Evolutionary conservation across 106 monocot genomes (phyloP).

Genomic region (Acorus gramineus): DNA sequence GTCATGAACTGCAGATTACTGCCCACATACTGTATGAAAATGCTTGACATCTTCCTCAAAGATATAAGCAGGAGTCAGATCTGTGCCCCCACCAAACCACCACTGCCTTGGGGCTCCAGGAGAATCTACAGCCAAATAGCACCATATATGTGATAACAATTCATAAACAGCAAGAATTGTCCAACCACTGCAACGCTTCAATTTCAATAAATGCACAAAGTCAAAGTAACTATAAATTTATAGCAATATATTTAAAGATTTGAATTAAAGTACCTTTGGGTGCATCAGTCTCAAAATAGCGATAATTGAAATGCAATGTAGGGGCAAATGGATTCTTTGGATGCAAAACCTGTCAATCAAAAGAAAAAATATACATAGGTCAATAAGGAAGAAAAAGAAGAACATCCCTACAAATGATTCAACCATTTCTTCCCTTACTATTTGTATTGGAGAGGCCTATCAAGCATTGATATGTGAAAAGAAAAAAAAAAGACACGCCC

Average conservation of each 20-base stretch:
- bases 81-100: slow-evolving; percentile 99
- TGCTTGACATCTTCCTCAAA: slow-evolving; percentile 99
- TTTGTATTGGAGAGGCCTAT: no score
- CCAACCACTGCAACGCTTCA: no score
- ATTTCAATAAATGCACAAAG: background rate
- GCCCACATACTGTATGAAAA: slow-evolving; percentile 68
- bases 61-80: slow-evolving; percentile 94
- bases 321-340: slow-evolving; percentile 98
- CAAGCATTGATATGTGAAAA: no score
- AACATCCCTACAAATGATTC: no score
- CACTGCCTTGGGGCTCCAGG: slow-evolving; percentile 98
- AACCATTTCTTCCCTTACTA: no score
- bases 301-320: slow-evolving; percentile 90
- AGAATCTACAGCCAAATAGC: slow-evolving; percentile 48
- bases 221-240: no score
- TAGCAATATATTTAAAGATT: background rate
- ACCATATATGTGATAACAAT: slow-evolving; percentile 1
- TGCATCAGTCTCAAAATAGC: slow-evolving; percentile 90
- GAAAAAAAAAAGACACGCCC: no score
- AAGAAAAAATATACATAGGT: background rate
- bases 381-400: no score
- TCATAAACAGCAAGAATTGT: no score
- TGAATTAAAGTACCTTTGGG: slow-evolving; percentile 57
- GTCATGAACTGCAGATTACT: no score
- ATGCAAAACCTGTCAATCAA: slow-evolving; percentile 71